Evolutionary conservation across 768 basidiomycete genomes (phyloP).

Genomic region (Lactifluus pinguis): DNA sequence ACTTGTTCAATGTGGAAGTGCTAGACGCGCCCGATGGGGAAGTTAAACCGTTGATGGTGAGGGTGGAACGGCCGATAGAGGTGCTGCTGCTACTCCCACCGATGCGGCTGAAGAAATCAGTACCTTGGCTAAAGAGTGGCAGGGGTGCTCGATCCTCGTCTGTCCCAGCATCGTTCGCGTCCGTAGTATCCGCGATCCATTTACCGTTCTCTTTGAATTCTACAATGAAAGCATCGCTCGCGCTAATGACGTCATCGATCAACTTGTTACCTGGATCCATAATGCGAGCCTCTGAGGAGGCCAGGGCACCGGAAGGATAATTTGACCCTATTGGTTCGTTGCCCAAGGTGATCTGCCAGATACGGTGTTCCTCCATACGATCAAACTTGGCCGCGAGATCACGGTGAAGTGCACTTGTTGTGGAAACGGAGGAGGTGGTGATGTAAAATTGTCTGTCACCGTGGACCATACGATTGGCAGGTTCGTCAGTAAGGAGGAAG

Average conservation of each 20-base stretch:
- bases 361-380: slow-evolving; percentile 32
- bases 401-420: slow-evolving; percentile 33
- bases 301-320: slow-evolving; percentile 15
- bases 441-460: slow-evolving; percentile 28
- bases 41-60: slow-evolving; percentile 7
- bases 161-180: not conserved
- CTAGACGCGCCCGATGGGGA: slow-evolving; percentile 15
- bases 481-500: slow-evolving; percentile 32
- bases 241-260: slow-evolving; percentile 50
- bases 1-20: slow-evolving; percentile 12
- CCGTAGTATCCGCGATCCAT: slow-evolving; percentile 40
- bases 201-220: slow-evolving; percentile 53
- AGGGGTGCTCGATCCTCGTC: slow-evolving; percentile 6
- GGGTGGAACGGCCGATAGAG: not conserved
- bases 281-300: slow-evolving; percentile 30
- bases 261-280: slow-evolving; percentile 39
- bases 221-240: slow-evolving; percentile 66
- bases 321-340: slow-evolving; percentile 12
- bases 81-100: slow-evolving; percentile 5
- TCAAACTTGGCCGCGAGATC: slow-evolving; percentile 16
- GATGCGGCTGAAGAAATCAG: slow-evolving; percentile 19
- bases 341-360: slow-evolving; percentile 50
- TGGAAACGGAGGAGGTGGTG: slow-evolving; percentile 43
- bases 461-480: slow-evolving; percentile 23
- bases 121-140: slow-evolving; percentile 20